These are phyloP conservation scores for Auxenochlorella pyrenoidosa DNA, from an alignment of 139 green algal species.

Conservation along the genomic window DNA sequence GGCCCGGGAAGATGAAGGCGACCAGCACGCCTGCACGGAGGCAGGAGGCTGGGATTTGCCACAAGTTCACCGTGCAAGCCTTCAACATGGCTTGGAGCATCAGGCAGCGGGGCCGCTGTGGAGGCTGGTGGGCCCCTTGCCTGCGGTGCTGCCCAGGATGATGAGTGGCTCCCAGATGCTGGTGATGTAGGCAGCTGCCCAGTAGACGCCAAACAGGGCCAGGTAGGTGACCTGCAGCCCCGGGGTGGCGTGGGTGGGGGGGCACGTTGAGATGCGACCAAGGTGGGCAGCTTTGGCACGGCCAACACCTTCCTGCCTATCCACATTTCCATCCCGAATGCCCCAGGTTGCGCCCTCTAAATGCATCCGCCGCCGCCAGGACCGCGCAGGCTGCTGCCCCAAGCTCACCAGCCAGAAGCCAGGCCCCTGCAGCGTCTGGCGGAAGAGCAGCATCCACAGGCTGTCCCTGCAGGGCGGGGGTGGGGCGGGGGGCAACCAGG, in stretches of 20 bases:
- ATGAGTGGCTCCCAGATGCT: conserved; percentile 43
- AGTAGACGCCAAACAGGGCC: conserved; percentile 24
- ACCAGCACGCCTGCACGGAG: conserved; percentile 31
- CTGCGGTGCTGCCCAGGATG: conserved; percentile 44
- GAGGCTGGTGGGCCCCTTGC: not conserved
- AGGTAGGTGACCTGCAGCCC: conserved; percentile 16
- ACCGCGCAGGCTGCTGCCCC: no score
- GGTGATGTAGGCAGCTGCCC: conserved; percentile 29
- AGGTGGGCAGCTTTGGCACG: no score
- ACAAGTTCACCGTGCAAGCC: no score
- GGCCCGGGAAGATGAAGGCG: conserved; percentile 38
- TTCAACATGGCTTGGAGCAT: no score
- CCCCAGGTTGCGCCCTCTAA: no score
- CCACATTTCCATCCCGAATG: no score
- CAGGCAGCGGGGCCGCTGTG: not conserved
- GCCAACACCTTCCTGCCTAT: no score
- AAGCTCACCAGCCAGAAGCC: conserved; percentile 28
- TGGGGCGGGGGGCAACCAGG: not conserved
- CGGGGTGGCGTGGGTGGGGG: no score
- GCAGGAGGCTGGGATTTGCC: no score
- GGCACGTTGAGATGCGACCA: no score
- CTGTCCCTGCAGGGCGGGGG: not conserved
- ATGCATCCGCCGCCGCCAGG: no score
- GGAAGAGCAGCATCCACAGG: conserved; percentile 48
- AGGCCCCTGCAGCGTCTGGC: conserved; percentile 40